Evolutionary conservation across 106 monocot genomes (phyloP).

Genomic region (Phalaenopsis equestris): DNA sequence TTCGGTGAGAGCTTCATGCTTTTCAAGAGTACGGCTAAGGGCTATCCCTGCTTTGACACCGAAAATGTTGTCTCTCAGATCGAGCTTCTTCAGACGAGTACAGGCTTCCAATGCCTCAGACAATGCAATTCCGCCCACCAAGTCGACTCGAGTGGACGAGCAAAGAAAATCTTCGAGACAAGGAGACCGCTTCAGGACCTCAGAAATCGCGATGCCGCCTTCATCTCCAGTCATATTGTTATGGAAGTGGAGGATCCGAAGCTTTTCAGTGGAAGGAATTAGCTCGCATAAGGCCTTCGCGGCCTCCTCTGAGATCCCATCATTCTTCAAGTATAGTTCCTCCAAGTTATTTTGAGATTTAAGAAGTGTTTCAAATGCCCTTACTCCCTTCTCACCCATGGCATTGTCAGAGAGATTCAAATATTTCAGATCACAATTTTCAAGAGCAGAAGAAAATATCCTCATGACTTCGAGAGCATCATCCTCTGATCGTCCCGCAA

Average conservation of each 20-base stretch:
- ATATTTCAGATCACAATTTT: constrained; percentile 37
- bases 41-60: constrained; percentile 65
- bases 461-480: constrained; percentile 98
- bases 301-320: constrained; percentile 94
- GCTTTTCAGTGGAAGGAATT: constrained; percentile 66
- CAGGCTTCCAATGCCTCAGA: constrained; percentile 58
- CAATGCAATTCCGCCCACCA: constrained; percentile 59
- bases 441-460: constrained; percentile 67
- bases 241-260: constrained; percentile 80
- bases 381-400: constrained; percentile 89
- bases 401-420: constrained; percentile 90
- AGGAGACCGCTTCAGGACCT: constrained; percentile 49
- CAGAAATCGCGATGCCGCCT: constrained; percentile 59
- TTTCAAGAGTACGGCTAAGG: constrained; percentile 42
- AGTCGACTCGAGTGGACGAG: constrained; percentile 80
- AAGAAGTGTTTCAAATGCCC: constrained; percentile 74
- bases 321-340: constrained; percentile 85
- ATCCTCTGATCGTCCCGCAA: constrained; percentile 77
- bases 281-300: constrained; percentile 73
- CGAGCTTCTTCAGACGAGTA: constrained; percentile 51
- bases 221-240: constrained; percentile 85
- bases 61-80: constrained; percentile 80
- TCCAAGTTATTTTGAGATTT: constrained; percentile 66
- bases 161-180: constrained; percentile 68
- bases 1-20: constrained; percentile 49